Percentiles rank a stretch among this genome's conserved stretches.
Conservation (phyloP, 1,284 basidiomycete genomes). For the Ustilago vetiveriae region DNA sequence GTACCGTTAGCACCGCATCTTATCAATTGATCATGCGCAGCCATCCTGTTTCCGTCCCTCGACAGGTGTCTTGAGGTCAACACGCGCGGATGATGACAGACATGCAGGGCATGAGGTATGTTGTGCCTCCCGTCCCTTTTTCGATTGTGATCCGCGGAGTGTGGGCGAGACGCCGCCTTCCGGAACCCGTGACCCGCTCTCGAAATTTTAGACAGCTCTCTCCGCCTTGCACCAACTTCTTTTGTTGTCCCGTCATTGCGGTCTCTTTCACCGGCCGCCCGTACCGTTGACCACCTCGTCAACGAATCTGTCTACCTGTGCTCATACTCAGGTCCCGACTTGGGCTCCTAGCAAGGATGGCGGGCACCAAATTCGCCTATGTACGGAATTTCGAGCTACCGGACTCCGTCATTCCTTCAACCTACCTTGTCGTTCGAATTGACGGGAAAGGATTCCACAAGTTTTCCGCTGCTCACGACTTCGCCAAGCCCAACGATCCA, state of each 20-base stretch:
- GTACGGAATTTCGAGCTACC: constrained; percentile 89
- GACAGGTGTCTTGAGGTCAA: no score
- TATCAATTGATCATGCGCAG: no score
- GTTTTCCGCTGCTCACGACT: constrained; percentile 85
- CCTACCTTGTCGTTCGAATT: constrained; percentile 85
- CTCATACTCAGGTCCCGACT: no score
- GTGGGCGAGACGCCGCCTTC: constrained; percentile 7
- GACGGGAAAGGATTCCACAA: constrained; percentile 96
- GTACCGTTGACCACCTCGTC: no score
- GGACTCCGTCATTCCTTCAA: constrained; percentile 83
- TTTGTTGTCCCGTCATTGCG: no score
- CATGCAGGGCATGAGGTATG: no score
- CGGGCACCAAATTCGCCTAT: constrained; percentile 89
- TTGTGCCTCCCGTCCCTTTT: no score
- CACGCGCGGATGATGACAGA: no score
- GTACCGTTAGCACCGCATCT: constrained; percentile 1
- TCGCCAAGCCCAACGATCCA: constrained; percentile 90
- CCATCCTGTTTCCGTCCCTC: no score
- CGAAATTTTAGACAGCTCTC: constrained; percentile 9
- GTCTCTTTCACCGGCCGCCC: no score
- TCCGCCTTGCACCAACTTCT: no score
- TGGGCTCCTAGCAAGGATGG: constrained; percentile 79
- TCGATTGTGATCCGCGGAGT: not conserved
- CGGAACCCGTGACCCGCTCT: constrained; percentile 16
- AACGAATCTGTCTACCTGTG: no score